A percentile compares a stretch with the other conserved stretches of the same genome.
These are phyloP conservation scores for Nakazawaea wickerhamii DNA, from an alignment of 805 yeast species.

Conservation along the genomic window DNA sequence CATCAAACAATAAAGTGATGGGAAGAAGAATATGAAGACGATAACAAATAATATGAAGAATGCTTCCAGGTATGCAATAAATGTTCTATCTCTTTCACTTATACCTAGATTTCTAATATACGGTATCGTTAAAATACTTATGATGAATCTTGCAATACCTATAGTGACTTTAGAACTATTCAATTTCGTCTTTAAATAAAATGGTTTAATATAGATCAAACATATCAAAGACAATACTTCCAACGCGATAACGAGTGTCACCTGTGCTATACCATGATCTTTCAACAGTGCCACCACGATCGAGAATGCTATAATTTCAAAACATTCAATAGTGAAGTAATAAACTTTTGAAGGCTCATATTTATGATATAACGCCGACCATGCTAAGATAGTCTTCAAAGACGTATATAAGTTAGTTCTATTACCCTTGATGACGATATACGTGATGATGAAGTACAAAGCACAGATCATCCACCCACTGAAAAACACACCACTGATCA, in stretches of 20 bases:
- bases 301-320: constrained; percentile 30
- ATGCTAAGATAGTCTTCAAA: constrained; percentile 37
- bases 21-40: constrained; percentile 21
- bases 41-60: constrained; percentile 30
- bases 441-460: constrained; percentile 29
- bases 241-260: constrained; percentile 30
- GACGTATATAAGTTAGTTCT: constrained; percentile 39
- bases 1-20: constrained; percentile 22
- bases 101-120: constrained; percentile 31
- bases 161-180: constrained; percentile 28
- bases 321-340: constrained; percentile 33
- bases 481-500: constrained; percentile 29
- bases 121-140: constrained; percentile 38
- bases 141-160: constrained; percentile 33
- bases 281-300: constrained; percentile 41
- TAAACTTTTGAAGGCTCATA: constrained; percentile 37
- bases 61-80: constrained; percentile 39
- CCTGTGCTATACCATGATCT: constrained; percentile 38
- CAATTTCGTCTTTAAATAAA: constrained; percentile 27
- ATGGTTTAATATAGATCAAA: constrained; percentile 26
- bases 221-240: constrained; percentile 28
- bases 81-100: constrained; percentile 34
- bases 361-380: constrained; percentile 40
- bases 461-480: constrained; percentile 29
- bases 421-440: constrained; percentile 19